These are phyloP conservation scores for Pholiota molesta DNA, from an alignment of 768 basidiomycete genomes.

Conservation along the genomic window DNA sequence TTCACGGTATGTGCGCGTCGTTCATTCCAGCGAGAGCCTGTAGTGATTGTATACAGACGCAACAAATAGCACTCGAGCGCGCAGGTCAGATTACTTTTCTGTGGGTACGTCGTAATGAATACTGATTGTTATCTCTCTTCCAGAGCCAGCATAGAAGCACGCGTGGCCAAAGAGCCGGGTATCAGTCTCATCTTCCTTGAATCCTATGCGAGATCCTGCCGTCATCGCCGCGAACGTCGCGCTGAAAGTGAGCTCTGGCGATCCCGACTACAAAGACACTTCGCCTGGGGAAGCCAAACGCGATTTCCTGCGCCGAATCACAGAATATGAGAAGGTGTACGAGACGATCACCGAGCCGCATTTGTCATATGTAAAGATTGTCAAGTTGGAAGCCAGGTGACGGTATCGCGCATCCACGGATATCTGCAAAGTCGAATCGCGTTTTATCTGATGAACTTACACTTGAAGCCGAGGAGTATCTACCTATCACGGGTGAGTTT, in stretches of 20 bases:
- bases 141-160: slow-evolving; percentile 82
- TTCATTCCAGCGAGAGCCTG: not conserved
- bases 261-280: slow-evolving; percentile 96
- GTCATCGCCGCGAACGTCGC: slow-evolving; percentile 96
- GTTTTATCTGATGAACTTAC: slow-evolving; percentile 98
- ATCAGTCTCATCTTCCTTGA: slow-evolving; percentile 93
- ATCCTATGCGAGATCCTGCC: slow-evolving; percentile 93
- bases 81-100: slow-evolving; percentile 53
- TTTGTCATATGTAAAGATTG: slow-evolving; percentile 88
- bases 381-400: slow-evolving; percentile 93
- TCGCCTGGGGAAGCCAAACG: slow-evolving; percentile 81
- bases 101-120: not conserved
- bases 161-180: slow-evolving; percentile 85
- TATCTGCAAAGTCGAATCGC: slow-evolving; percentile 97
- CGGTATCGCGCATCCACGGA: slow-evolving; percentile 84
- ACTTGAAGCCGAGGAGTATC: slow-evolving; percentile 94
- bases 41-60: slow-evolving; percentile 62
- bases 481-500: slow-evolving; percentile 87
- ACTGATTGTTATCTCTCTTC: not conserved
- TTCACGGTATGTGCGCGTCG: slow-evolving; percentile 70
- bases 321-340: slow-evolving; percentile 93
- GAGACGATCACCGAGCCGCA: slow-evolving; percentile 93
- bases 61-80: slow-evolving; percentile 83
- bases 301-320: slow-evolving; percentile 92
- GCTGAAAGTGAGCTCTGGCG: slow-evolving; percentile 93